phyloP scores from a whole-genome alignment of 352 stramenopile species.

The Pythium phragmitis region DNA sequence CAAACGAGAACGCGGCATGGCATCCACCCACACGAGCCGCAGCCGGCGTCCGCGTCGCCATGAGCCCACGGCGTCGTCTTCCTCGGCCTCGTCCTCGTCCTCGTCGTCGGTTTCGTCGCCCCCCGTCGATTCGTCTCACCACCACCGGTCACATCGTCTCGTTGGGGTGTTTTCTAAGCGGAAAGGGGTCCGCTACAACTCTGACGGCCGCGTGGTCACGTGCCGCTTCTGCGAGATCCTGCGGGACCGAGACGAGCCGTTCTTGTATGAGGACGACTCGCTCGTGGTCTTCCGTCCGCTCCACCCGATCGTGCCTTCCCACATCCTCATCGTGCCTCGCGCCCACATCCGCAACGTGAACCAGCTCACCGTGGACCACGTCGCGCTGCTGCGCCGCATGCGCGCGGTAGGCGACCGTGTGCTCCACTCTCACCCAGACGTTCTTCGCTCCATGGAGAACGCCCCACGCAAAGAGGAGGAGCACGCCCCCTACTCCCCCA shows the following conservation, averaged over 20 bases:
- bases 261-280: conserved; percentile 77
- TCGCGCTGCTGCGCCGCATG: conserved; percentile 62
- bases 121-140: not conserved
- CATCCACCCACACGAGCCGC: not conserved
- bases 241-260: conserved; percentile 45
- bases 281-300: conserved; percentile 81
- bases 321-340: conserved; percentile 80
- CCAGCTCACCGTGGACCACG: conserved; percentile 46
- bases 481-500: conserved; percentile 1
- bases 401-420: conserved; percentile 51
- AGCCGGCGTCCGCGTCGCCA: not conserved
- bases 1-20: conserved; percentile 12
- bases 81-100: conserved; percentile 16
- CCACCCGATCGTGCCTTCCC: conserved; percentile 59
- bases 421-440: conserved; percentile 25
- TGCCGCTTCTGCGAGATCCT: conserved; percentile 87
- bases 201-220: conserved; percentile 52
- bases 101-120: conserved; percentile 2
- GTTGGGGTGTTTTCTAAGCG: conserved; percentile 29
- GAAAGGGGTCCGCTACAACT: conserved; percentile 72
- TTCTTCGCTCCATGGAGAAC: not conserved
- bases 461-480: not conserved
- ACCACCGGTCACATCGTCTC: conserved; percentile 17
- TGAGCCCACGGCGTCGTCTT: conserved; percentile 12
- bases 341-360: conserved; percentile 83